Evolutionary conservation across 2,329 filamentous ascomycete genomes (phyloP).

Genomic region (Beauveria asiatica): DNA sequence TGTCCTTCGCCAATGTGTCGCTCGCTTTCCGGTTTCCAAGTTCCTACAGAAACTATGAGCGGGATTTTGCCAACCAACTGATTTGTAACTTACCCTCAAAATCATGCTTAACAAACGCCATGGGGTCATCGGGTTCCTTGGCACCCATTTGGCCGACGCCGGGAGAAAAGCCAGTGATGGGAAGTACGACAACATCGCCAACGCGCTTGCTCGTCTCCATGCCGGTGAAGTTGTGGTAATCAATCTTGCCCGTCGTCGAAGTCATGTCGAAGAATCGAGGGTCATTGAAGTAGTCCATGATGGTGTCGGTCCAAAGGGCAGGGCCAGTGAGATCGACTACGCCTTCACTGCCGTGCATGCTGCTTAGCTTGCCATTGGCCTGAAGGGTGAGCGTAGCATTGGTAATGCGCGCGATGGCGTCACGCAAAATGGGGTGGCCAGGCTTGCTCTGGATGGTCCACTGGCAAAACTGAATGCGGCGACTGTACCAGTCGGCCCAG

Average conservation of each 20-base stretch:
- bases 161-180: constrained; percentile 95
- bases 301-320: constrained; percentile 83
- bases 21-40: constrained; percentile 67
- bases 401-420: constrained; percentile 81
- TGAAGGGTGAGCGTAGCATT: constrained; percentile 70
- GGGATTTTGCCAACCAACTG: neutral
- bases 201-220: constrained; percentile 78
- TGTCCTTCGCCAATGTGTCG: constrained; percentile 55
- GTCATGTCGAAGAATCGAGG: constrained; percentile 76
- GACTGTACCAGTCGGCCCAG: constrained; percentile 93
- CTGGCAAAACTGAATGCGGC: constrained; percentile 95
- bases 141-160: constrained; percentile 91
- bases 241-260: constrained; percentile 62
- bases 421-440: constrained; percentile 82
- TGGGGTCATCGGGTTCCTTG: constrained; percentile 77
- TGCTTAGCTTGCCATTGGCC: constrained; percentile 53
- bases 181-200: constrained; percentile 86
- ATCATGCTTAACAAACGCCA: constrained; percentile 95
- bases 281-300: constrained; percentile 94
- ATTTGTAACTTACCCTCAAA: constrained; percentile 66
- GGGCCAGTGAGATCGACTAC: constrained; percentile 94
- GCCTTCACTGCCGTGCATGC: constrained; percentile 49
- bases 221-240: constrained; percentile 81
- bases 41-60: constrained; percentile 39
- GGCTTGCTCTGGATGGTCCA: constrained; percentile 98